phyloP scores from a whole-genome alignment of 345 rosid genomes.

The Xanthoceras sorbifolium region DNA sequence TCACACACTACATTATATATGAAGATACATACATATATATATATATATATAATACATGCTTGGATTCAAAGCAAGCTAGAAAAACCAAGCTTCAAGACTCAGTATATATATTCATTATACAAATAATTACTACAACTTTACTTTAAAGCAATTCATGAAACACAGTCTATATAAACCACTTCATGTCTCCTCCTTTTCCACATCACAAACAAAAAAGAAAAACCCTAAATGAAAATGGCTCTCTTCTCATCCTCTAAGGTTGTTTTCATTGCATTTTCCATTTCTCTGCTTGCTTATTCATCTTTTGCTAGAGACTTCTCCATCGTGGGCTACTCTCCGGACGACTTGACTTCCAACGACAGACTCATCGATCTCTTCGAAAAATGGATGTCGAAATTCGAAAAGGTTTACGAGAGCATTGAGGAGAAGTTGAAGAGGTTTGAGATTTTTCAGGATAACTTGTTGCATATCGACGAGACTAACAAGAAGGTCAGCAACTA shows the following conservation, averaged over 20 bases:
- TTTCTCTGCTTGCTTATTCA: conserved; percentile 36
- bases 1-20: not conserved
- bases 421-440: conserved; percentile 70
- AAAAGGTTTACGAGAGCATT: conserved; percentile 52
- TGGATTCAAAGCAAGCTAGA: conserved; percentile 30
- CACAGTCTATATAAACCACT: conserved; percentile 27
- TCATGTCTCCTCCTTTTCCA: conserved; percentile 12
- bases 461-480: conserved; percentile 72
- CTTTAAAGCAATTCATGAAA: conserved; percentile 45
- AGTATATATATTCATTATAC: conserved; percentile 11
- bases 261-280: conserved; percentile 38
- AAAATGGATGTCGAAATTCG: conserved; percentile 70
- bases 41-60: conserved; percentile 17
- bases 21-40: conserved; percentile 8
- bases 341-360: conserved; percentile 57
- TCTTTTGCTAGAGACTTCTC: conserved; percentile 67
- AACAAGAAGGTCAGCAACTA: conserved; percentile 58
- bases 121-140: conserved; percentile 26
- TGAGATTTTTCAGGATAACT: conserved; percentile 72
- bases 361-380: conserved; percentile 68
- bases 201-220: not conserved
- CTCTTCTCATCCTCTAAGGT: conserved; percentile 26
- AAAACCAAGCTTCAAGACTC: conserved; percentile 50
- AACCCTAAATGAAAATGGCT: conserved; percentile 36
- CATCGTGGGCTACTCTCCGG: conserved; percentile 67